Conservation (phyloP, 208 protist species). For the Trypanosoma lewisi region DNA sequence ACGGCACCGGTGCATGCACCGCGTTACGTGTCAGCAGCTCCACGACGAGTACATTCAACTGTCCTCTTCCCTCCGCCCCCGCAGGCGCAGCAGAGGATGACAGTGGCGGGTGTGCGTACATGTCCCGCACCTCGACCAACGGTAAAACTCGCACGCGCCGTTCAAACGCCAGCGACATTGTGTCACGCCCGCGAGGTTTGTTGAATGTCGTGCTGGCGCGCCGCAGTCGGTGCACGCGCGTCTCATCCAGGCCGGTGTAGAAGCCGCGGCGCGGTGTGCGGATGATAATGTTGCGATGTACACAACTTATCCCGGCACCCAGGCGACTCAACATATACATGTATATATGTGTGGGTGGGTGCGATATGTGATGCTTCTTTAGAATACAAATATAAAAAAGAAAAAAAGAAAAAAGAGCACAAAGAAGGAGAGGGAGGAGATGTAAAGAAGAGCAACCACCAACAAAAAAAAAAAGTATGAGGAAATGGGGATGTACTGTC, state of each 20-base stretch:
- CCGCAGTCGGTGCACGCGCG: constrained; percentile 54
- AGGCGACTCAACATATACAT: constrained; percentile 1
- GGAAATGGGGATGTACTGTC: no score
- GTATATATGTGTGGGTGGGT: not conserved
- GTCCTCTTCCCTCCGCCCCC: not conserved
- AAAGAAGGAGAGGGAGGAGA: no score
- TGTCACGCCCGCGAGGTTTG: constrained; percentile 74
- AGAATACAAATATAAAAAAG: no score
- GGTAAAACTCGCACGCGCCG: constrained; percentile 52
- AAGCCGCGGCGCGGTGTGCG: constrained; percentile 36
- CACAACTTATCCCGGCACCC: not conserved
- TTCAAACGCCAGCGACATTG: constrained; percentile 70
- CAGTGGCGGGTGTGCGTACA: constrained; percentile 30
- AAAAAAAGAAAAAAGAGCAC: no score
- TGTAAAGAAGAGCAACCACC: no score
- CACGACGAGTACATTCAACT: constrained; percentile 57
- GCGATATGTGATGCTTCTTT: not conserved
- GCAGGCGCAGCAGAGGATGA: not conserved
- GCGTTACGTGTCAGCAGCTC: constrained; percentile 41
- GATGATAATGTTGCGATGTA: not conserved
- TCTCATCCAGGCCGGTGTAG: constrained; percentile 71
- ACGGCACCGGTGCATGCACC: constrained; percentile 39
- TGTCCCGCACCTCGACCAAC: constrained; percentile 23
- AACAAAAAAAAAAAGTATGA: no score
- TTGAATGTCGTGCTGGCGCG: constrained; percentile 72